Evolutionary conservation across 1,139 yeast species (phyloP), one percentile per base, ranked within the genome.

Genomic region (Sugiyamaella paludigena): DNA sequence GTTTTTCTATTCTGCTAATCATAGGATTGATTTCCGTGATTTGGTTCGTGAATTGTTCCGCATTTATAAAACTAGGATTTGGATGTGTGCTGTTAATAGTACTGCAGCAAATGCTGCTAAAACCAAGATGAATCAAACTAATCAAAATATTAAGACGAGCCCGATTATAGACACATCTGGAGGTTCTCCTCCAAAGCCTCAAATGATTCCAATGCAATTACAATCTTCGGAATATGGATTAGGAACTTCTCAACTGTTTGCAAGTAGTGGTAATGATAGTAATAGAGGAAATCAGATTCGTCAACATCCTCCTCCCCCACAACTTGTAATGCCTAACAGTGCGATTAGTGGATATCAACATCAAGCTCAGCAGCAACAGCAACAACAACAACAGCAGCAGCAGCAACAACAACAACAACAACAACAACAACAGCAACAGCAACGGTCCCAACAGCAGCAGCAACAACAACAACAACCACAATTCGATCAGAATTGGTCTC

Each of bases 41-140:
- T 77, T 94, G 62, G 95, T 92, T 50, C 85, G 92, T 59, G 98
- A 92, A 62, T 73, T 92, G 55, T 92, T 92, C 74, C 84, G 92
- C 62, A 85, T 88, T 53, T 92, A 89, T 76, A 92, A 92, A 71
- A 92, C 98, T 1, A 79, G 98, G 64, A 92, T 92, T 60, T 94
- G 98, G 98, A 79, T 91, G 76, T 91, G 97, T 72, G 95, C 97
- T 2, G 87, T 91, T 24, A 56, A 54, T 33, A 29, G 45, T 8
- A 37, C 48, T 32, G 36, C 50, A 19, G 44, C 48, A 13, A 32
- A 53, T 7, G 48, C 49, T 15, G 48, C 51, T 19, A 45, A 49
- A n/a, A 47, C 48, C 15, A 19, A 19, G 24, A 19, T 19, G 24
- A 19, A 19, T 19, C 24, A 19, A 4, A 19, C 24, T 5, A n/a